Base-by-base conservation (phyloP, 257 asterid species). In the Nicotiana otophora region DNA sequence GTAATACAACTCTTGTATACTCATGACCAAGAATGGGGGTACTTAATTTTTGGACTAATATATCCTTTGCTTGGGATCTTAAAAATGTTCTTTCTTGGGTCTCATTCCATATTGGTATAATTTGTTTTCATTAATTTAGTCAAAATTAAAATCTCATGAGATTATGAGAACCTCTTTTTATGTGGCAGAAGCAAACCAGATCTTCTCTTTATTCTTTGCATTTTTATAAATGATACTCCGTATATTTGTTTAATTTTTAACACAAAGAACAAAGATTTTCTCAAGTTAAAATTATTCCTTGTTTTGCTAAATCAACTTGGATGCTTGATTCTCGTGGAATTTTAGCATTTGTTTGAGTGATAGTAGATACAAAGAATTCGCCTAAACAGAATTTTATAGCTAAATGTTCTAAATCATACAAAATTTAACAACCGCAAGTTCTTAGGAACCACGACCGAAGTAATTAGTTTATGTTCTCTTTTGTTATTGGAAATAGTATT, bases 11-110 rank as follows among this genome's bases (percentile, higher is more conserved):
- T 84, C 87, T 30, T 57, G 46, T 23, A 57, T 80, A 84, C 84
- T 83, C 42, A 82, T 87, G 86, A 85, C 80, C 48, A 68, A 11
- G 54, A 77, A 83, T 70, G 85, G 77, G 5, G 12, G 1, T 60
- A 84, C 60, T 31, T 64, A 20, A 51, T 48, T 74, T 46, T 74
- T 23, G 42, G 67, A 53, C 80, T 46, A n/a, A 69, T 54, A 48
- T 84, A 74, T 60, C 83, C 84, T 31, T 67, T 85, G 75, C 58
- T 87, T 82, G 65, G 55, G 87, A 78, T 83, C 80, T 74, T 79
- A 60, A 81, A 81, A 69, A 78, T 80, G 84, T 65, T 81, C 20
- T 69, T 82, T 79, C 84, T 77, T 77, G 84, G 84, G 77, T 86
- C 82, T 80, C 28, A 33, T 75, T 64, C 39, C n/a, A n/a, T 0